Base-by-base conservation (phyloP, 768 basidiomycete genomes). In the Macrolepiota fuliginosa region DNA sequence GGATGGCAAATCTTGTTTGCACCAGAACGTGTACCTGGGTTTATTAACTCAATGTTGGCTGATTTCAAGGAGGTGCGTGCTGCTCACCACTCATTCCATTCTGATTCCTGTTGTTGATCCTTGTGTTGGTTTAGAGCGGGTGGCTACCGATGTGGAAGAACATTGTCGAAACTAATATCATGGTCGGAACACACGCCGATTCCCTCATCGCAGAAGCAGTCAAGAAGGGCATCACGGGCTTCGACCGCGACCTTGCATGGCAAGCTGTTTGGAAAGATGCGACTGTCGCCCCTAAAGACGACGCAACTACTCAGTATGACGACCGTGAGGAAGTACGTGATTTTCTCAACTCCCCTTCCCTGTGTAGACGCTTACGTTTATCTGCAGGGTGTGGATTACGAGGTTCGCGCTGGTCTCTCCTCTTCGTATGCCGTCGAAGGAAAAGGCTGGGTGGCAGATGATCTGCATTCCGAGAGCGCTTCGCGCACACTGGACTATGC, bases 121-220 rank as follows among this genome's bases (percentile, higher is more conserved):
- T 17, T 35, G 42, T 45, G n/a, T 0, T 29, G 1, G 7, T 22
- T 2, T 39, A 81, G 85, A 83, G 89, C 15, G 92, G 92, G 2
- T 91, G 91, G 90, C 74, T 94, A 39, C 92, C 92, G 0, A 92
- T 93, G 91, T 94, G 92, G 92, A 93, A 92, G 74, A 93, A 93
- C 63, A 81, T 93, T 13, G 83, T 89, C 77, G 89, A 94, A 68
- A 92, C 91, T 1, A 94, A 91, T 65, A 92, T 92, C 66, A 94
- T 94, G 91, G 86, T 85, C 15, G 88, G 80, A 10, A 92, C 90
- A 0, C 90, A 94, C 65, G 89, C 90, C 6, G 90, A 91, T 67
- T 91, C 90, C 1, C 81, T 90, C 36, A 77, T 92, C 25, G 86
- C 90, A 0, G 88, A 90, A 69, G 89, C 88, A 0, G 83, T 85